These are phyloP conservation scores for Phoenix dactylifera DNA, from an alignment of 176 grass and related monocot species.

Conservation along the genomic window DNA sequence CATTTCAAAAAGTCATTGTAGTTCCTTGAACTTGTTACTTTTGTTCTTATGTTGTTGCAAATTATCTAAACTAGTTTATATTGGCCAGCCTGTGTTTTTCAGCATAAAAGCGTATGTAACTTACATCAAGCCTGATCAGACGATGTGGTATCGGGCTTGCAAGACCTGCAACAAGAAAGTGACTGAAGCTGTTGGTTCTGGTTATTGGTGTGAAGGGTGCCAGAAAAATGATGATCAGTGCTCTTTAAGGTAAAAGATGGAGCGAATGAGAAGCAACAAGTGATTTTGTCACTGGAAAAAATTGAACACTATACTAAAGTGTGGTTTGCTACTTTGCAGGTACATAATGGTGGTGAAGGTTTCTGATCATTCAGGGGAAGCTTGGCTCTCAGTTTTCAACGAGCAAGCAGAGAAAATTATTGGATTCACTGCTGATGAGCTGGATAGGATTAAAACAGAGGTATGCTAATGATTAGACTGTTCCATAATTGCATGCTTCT, in stretches of 20 bases:
- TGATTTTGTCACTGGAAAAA: no score
- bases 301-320: not conserved
- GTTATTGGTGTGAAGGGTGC: conserved; percentile 89
- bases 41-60: no score
- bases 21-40: no score
- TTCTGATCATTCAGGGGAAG: conserved; percentile 77
- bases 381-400: conserved; percentile 87
- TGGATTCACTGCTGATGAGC: conserved; percentile 80
- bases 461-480: conserved; percentile 13
- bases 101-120: conserved; percentile 61
- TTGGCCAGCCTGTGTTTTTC: conserved; percentile 62
- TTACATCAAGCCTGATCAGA: conserved; percentile 80
- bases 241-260: conserved; percentile 51
- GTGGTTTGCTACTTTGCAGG: conserved; percentile 27
- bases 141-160: conserved; percentile 95
- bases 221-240: conserved; percentile 64
- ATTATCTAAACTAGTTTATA: not conserved
- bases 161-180: conserved; percentile 96
- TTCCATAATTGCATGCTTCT: no score
- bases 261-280: no score
- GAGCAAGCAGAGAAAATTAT: conserved; percentile 89
- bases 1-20: no score
- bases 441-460: conserved; percentile 74
- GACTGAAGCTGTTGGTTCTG: conserved; percentile 56
- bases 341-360: conserved; percentile 90